Percentiles rank a stretch among this genome's conserved stretches.
Conservation (phyloP, 768 basidiomycete genomes). For the Stropharia rugosoannulata region DNA sequence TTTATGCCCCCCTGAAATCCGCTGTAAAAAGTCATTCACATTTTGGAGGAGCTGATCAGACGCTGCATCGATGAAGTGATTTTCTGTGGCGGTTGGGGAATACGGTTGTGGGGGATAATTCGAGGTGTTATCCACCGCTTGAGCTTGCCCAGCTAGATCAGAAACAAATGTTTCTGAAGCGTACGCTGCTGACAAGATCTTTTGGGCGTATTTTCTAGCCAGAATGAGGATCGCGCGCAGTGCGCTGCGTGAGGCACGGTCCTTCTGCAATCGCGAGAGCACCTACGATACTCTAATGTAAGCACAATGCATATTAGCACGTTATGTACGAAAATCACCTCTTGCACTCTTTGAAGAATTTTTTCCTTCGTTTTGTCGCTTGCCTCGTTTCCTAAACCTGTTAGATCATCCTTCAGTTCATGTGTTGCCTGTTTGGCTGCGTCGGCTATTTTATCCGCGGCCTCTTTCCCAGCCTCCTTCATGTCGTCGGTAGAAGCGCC, state of each 20-base stretch:
- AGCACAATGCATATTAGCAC: neutral
- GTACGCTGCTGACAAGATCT: conserved; percentile 17
- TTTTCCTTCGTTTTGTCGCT: conserved; percentile 16
- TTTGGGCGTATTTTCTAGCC: conserved; percentile 30
- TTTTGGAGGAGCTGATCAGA: conserved; percentile 22
- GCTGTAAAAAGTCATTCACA: conserved; percentile 32
- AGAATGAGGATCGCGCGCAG: conserved; percentile 29
- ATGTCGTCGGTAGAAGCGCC: conserved; percentile 18
- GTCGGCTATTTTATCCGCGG: conserved; percentile 10
- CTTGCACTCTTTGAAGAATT: conserved; percentile 27
- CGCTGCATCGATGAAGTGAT: conserved; percentile 8
- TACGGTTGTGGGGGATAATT: conserved; percentile 21
- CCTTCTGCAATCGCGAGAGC: conserved; percentile 28
- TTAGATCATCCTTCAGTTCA: conserved; percentile 15
- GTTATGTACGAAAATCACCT: conserved; percentile 20
- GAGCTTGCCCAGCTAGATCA: conserved; percentile 7
- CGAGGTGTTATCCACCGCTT: conserved; percentile 6
- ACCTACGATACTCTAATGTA: conserved; percentile 16
- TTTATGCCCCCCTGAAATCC: conserved; percentile 29
- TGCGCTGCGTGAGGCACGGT: conserved; percentile 29
- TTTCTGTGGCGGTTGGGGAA: neutral
- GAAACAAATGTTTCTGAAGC: conserved; percentile 8
- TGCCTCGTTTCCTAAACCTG: neutral
- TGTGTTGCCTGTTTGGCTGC: conserved; percentile 8
- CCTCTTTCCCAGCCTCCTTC: conserved; percentile 20